These are phyloP conservation scores for Spongospora subterranea DNA, from an alignment of 208 protist species.

Conservation along the genomic window DNA sequence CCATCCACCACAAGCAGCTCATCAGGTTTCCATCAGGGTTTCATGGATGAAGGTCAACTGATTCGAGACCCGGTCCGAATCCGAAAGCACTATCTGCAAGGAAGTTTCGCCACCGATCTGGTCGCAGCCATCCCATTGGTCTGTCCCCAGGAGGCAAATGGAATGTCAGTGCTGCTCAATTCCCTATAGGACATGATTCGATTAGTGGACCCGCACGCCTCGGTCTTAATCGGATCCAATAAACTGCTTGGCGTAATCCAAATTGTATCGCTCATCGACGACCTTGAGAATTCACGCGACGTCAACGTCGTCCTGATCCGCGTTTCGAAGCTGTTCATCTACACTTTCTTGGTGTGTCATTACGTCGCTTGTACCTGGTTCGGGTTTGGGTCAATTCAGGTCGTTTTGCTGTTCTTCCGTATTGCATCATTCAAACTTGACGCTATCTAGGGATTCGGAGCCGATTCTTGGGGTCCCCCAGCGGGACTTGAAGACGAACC, in stretches of 20 bases:
- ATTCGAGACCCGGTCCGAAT: slow-evolving; percentile 42
- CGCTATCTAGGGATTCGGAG: slow-evolving; percentile 31
- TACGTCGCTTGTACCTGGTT: slow-evolving; percentile 43
- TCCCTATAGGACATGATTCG: slow-evolving; percentile 12
- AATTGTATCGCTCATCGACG: neutral
- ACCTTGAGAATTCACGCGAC: slow-evolving; percentile 38
- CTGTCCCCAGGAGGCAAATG: too few species aligned
- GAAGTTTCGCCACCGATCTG: slow-evolving; percentile 18
- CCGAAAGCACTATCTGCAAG: neutral
- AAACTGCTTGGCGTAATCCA: slow-evolving; percentile 34
- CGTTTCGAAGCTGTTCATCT: slow-evolving; percentile 31
- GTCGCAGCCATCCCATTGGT: slow-evolving; percentile 12
- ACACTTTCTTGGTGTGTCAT: neutral
- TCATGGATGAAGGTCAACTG: slow-evolving; percentile 51
- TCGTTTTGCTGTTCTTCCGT: too few species aligned
- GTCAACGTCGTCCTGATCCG: neutral
- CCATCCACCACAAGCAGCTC: neutral
- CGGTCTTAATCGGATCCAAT: neutral
- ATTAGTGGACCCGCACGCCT: neutral
- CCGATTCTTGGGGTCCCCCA: neutral
- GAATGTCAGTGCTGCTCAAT: neutral
- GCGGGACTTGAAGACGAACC: neutral
- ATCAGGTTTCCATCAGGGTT: neutral
- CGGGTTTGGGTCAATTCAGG: neutral
- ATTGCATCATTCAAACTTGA: too few species aligned